Conservation (phyloP, 108 stramenopile species). For the Pseudonitzschia multiseries region DNA sequence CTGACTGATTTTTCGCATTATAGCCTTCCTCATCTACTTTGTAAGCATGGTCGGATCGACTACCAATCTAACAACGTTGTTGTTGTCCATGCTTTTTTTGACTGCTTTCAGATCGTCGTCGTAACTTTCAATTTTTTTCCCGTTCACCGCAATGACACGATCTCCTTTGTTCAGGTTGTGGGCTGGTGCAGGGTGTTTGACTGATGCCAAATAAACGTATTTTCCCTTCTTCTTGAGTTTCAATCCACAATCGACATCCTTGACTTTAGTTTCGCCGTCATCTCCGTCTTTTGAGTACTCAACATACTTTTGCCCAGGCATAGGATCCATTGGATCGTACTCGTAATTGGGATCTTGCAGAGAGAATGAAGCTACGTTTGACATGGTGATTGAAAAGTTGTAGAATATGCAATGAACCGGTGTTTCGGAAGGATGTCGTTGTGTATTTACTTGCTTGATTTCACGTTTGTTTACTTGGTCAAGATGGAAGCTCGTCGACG, state of each 20-base stretch:
- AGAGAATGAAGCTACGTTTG: too few relatives aligned
- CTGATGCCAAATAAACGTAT: constrained; percentile 2
- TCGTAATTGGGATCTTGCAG: not conserved
- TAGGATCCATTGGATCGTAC: constrained; percentile 15
- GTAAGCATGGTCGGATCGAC: constrained; percentile 15
- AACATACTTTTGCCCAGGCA: constrained; percentile 17
- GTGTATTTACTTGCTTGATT: too few relatives aligned
- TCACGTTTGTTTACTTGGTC: too few relatives aligned
- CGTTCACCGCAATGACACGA: constrained; percentile 22
- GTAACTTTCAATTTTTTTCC: constrained; percentile 16
- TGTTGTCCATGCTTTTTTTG: not conserved
- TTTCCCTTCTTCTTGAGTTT: constrained; percentile 5
- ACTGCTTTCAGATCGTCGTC: not conserved
- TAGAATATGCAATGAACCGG: too few relatives aligned
- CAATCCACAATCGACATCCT: constrained; percentile 11
- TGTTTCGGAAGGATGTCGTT: too few relatives aligned
- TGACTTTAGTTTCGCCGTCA: constrained; percentile 15
- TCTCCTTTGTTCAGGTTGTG: constrained; percentile 12
- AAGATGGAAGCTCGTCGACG: too few relatives aligned
- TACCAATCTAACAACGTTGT: constrained; percentile 16
- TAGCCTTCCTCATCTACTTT: too few relatives aligned
- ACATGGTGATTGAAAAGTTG: too few relatives aligned
- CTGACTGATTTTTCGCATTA: too few relatives aligned
- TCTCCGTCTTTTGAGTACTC: constrained; percentile 18
- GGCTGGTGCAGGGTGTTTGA: constrained; percentile 18